Base-by-base conservation (phyloP, 192 early-diverging fungal species). In the Chytriomyces sp. region DNA sequence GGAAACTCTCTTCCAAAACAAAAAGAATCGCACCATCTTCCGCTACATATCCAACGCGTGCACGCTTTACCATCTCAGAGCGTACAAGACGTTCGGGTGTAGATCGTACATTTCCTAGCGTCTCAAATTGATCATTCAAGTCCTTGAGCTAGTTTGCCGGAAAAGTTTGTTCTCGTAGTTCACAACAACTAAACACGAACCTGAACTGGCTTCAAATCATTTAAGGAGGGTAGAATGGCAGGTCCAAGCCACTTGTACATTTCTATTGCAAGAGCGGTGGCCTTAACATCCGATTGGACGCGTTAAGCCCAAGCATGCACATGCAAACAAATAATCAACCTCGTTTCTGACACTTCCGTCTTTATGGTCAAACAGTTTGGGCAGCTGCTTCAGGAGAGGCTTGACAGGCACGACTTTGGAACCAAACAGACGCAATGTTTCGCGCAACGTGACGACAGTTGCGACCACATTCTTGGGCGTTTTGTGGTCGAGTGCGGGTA, bases 261-360 rank as follows among this genome's bases (percentile, higher is more conserved):
- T 81, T 98, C 96, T 40, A 96, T 80, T 0, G 91, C 84, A 54
- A 98, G 77, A 12, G 73, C 72, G 28, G 84, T 85, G 33, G 81
- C 85, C 89, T 90, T 36, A 39, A 31, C 55, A 28, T 31, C 54
- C 17, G 53, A 71, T 33, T 72, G n/a, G 53, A 37, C 12, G 38
- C 25, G n/a, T 22, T 26, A 38, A 19, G 60, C 36, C 3, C 39
- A 66, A 57, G 32, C n/a, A 75, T n/a, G 56, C 12, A 52, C 25
- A n/a, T 52, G 26, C 74, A 63, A n/a, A 56, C 30, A 28, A 26
- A 26, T 58, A 17, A 38, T 14, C 58, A 30, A 93, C 92, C 84
- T 99, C 98, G 14, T 84, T 84, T 52, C 98, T 86, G 14, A 99
- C 96, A 55, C 83, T 89, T 60, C 94, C 96, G 74, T 99, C 98